phyloP scores from a whole-genome alignment of 345 rosid species.

The Pistacia vera region DNA sequence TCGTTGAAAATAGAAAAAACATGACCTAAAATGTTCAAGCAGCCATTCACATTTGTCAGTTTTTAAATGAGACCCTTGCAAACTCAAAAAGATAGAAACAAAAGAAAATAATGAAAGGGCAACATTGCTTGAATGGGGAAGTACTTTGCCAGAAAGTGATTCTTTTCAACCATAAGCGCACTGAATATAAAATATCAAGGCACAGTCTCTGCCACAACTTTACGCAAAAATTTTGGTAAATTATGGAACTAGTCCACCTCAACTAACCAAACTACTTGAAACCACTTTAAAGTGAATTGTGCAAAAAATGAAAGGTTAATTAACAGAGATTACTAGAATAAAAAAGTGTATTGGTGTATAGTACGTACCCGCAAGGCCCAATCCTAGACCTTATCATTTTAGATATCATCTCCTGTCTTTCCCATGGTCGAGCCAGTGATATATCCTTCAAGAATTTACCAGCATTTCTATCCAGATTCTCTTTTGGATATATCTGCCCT shows the following conservation, averaged over 20 bases:
- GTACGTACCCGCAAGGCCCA: slow-evolving; percentile 81
- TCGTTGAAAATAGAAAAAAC: neutral
- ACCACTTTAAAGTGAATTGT: neutral
- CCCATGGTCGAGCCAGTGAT: slow-evolving; percentile 53
- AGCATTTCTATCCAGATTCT: slow-evolving; percentile 44
- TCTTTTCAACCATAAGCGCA: neutral
- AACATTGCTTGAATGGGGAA: neutral
- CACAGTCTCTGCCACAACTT: neutral
- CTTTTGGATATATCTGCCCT: slow-evolving; percentile 87
- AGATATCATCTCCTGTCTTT: slow-evolving; percentile 46
- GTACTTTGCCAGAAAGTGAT: neutral
- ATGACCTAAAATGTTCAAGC: neutral
- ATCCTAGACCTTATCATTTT: slow-evolving; percentile 41
- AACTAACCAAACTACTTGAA: neutral
- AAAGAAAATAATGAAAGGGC: neutral
- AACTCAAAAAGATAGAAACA: neutral
- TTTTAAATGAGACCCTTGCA: neutral
- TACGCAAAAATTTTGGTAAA: neutral
- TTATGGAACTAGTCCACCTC: neutral
- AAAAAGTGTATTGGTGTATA: neutral
- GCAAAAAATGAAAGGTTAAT: neutral
- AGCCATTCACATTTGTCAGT: neutral
- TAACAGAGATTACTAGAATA: neutral
- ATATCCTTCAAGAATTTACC: slow-evolving; percentile 40
- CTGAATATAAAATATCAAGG: neutral